Evolutionary conservation across 257 asterid species (phyloP), one percentile per base, ranked within the genome.

Genomic region (Eustoma russellianum): DNA sequence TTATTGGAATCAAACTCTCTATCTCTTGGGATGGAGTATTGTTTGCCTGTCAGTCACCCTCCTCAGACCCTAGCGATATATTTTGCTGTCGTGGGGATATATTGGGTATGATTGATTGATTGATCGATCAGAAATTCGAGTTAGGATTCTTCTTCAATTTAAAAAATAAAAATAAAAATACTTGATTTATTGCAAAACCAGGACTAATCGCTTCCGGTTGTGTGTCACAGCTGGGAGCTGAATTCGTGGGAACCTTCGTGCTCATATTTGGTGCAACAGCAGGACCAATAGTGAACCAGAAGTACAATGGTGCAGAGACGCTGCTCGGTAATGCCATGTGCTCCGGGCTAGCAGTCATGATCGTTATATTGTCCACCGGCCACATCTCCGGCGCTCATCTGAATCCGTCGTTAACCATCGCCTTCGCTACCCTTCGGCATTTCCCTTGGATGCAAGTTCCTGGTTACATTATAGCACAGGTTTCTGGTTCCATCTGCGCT

Each of bases 311-410:
- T 9, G 86, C 71, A 0, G 97, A 90, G 60, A 70, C 86, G 7
- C 80, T 90, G 40, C 65, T 90, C 0, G 97, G 97, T 14, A 83
- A 83, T 52, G 94, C 97, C 0, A 88, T 88, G 2, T 81, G 90
- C 48, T 69, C 95, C 0, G 97, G 97, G 8, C 77, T 86, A 47
- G 95, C 94, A 0, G 97, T 86, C 61, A 89, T 86, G 95, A 81
- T 89, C 17, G 88, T 86, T 50, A 86, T 89, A 52, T 76, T 89
- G 24, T 83, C 97, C 0, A 86, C 94, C 0, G 97, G 97, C 5
- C 95, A 86, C 71, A 89, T 89, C 66, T 89, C 97, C 0, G 97
- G 97, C 5, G 97, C 95, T 3, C 97, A 89, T 65, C 84, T 89
- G 6, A 89, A 89, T 63, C 97, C 97, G 0, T 75, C 95, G 0